Percentiles rank a stretch among this genome's conserved stretches.
These are phyloP conservation scores for Fremontodendron californicum DNA, from an alignment of 345 rosid genomes.

Conservation along the genomic window DNA sequence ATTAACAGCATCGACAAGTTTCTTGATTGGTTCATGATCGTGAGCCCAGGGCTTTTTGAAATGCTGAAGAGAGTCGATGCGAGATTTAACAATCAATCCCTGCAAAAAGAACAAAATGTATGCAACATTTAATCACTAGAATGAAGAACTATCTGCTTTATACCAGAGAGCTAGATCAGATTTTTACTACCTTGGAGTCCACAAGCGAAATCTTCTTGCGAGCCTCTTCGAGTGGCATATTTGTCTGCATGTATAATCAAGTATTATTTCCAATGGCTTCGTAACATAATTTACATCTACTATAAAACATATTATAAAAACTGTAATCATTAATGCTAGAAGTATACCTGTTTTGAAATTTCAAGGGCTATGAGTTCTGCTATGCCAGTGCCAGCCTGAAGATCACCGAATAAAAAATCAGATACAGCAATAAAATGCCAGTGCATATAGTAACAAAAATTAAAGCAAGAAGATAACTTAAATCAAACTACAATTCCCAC, in stretches of 20 bases:
- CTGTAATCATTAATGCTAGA: not conserved
- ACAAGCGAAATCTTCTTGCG: conserved; percentile 89
- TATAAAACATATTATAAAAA: not conserved
- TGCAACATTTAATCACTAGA: not conserved
- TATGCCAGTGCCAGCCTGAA: conserved; percentile 98
- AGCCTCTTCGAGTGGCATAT: conserved; percentile 68
- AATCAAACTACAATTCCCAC: not conserved
- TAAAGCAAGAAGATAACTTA: not conserved
- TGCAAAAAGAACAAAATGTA: conserved; percentile 28
- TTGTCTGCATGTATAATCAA: conserved; percentile 48
- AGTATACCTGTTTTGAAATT: conserved; percentile 74
- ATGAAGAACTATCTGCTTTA: not conserved
- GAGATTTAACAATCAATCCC: conserved; percentile 89
- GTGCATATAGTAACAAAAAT: not conserved
- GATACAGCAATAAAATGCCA: conserved; percentile 11
- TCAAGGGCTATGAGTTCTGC: conserved; percentile 93
- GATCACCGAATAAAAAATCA: conserved; percentile 8
- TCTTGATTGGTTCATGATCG: conserved; percentile 64
- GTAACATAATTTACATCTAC: not conserved
- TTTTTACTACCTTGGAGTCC: conserved; percentile 74
- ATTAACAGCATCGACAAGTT: conserved; percentile 72
- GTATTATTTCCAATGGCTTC: not conserved
- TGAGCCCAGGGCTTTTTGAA: conserved; percentile 99
- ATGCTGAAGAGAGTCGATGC: conserved; percentile 78
- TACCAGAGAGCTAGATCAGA: conserved; percentile 3